A percentile compares a stretch with the other conserved stretches of the same genome.
Evolutionary conservation across 108 stramenopile species (phyloP).

Genomic region (Nitzschia sp.): DNA sequence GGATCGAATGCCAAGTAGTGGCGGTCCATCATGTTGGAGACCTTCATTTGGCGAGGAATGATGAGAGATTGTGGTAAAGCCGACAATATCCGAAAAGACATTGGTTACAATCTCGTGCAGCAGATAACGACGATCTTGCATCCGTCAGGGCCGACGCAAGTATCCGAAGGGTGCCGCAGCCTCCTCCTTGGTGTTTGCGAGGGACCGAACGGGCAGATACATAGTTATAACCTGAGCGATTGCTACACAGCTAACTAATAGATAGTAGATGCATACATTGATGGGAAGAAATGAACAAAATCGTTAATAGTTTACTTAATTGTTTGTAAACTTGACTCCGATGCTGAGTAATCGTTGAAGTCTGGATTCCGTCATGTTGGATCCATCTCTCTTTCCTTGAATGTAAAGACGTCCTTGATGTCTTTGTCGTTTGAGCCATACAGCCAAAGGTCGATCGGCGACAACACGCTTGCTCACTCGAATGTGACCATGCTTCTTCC

Average conservation of each 20-base stretch:
- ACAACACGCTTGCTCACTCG: constrained; percentile 22
- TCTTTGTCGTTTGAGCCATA: constrained; percentile 48
- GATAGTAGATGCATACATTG: no score
- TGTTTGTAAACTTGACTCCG: constrained; percentile 10
- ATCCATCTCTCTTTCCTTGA: neutral
- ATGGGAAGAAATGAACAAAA: no score
- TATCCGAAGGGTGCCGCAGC: no score
- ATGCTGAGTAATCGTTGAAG: neutral
- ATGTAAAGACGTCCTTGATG: constrained; percentile 11
- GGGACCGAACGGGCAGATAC: no score
- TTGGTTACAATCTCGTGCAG: constrained; percentile 31
- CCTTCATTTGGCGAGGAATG: constrained; percentile 36
- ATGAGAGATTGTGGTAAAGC: constrained; percentile 51
- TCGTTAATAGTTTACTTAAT: no score
- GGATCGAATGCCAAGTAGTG: constrained; percentile 52
- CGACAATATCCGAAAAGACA: constrained; percentile 62
- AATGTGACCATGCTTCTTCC: constrained; percentile 32
- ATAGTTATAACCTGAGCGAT: no score
- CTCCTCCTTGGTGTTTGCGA: no score
- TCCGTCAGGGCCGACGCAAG: no score
- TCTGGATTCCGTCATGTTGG: constrained; percentile 3
- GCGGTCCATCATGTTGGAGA: constrained; percentile 52
- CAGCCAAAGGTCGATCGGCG: constrained; percentile 12
- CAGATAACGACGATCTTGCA: no score
- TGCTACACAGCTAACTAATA: no score